Evolutionary conservation across 257 asterid genomes (phyloP).

Genomic region (Eucommia ulmoides): DNA sequence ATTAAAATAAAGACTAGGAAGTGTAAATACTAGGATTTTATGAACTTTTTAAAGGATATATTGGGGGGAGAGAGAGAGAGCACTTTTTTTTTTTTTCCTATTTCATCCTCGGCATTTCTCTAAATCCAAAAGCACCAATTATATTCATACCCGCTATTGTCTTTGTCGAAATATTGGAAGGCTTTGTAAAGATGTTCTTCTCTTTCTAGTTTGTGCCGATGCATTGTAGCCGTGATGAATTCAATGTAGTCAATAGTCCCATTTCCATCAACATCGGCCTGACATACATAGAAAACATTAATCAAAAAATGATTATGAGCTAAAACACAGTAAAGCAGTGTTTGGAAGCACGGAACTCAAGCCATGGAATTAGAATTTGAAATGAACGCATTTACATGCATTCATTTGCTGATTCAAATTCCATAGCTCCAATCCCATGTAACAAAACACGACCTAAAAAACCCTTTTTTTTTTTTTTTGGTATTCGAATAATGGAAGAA

Average conservation of each 20-base stretch:
- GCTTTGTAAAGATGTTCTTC: conserved; percentile 75
- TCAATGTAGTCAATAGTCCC: conserved; percentile 81
- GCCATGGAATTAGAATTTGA: too few species aligned
- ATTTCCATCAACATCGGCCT: conserved; percentile 95
- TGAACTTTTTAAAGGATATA: too few species aligned
- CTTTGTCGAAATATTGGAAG: conserved; percentile 73
- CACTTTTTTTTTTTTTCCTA: too few species aligned
- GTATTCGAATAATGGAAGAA: background rate
- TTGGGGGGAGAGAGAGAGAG: too few species aligned
- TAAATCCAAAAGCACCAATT: too few species aligned
- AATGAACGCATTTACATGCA: too few species aligned
- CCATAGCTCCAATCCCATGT: background rate
- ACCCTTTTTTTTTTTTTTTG: background rate
- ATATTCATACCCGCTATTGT: conserved; percentile 47
- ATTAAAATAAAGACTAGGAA: too few species aligned
- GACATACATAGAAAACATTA: background rate
- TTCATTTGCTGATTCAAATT: too few species aligned
- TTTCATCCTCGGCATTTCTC: too few species aligned
- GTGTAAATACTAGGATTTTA: too few species aligned
- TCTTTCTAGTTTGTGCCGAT: conserved; percentile 72
- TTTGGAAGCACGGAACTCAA: background rate
- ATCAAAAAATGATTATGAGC: background rate
- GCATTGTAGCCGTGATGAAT: conserved; percentile 91
- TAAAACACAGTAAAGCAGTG: background rate
- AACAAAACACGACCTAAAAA: too few species aligned